Evolutionary conservation across 2,329 filamentous ascomycete genomes (phyloP), one percentile per base, ranked within the genome.

Genomic region (Oidium heveae): DNA sequence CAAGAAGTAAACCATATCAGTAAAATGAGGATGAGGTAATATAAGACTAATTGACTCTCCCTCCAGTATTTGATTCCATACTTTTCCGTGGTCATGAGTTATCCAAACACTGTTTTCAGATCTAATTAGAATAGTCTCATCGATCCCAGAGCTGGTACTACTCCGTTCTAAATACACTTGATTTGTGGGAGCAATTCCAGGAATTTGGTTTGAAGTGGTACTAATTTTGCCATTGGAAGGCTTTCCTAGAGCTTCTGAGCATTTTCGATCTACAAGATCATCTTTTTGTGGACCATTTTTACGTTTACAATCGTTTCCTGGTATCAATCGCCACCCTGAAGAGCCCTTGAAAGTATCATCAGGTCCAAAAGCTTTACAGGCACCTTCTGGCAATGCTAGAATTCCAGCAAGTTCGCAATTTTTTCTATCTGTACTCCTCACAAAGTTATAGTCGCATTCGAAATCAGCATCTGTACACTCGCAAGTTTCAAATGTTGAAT

Each of bases 361-460:
- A 2, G 70, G 58, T 12, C 58, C 62, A 54, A 61, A 62, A 22
- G 60, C 66, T 63, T 83, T 77, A 67, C 91, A 98, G 32, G 76
- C 74, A 8, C 78, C 85, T 50, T 84, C 74, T 0, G 88, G 87
- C 1, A 79, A 70, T 2, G 72, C 66, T 46, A 94, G 66, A 2
- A 75, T 70, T 0, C 77, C 79, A 18, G 73, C 75, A 8, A 76
- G 74, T 24, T 79, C 72, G 65, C 91, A 96, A 58, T 81, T 74
- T 52, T 75, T 76, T 54, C 76, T 73, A 58, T 89, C 78, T 3
- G 76, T 71, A 55, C 73, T 72, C 61, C 77, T 76, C 56, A 79
- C 71, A 65, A 94, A 96, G 66, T 94, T 93, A 72, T 84, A 94
- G 65, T 96, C 89, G 66, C 91, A 98, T 68, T 98, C 91, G 65